phyloP scores from a whole-genome alignment of 352 stramenopile genomes.

The Globisporangium mamillatum region DNA sequence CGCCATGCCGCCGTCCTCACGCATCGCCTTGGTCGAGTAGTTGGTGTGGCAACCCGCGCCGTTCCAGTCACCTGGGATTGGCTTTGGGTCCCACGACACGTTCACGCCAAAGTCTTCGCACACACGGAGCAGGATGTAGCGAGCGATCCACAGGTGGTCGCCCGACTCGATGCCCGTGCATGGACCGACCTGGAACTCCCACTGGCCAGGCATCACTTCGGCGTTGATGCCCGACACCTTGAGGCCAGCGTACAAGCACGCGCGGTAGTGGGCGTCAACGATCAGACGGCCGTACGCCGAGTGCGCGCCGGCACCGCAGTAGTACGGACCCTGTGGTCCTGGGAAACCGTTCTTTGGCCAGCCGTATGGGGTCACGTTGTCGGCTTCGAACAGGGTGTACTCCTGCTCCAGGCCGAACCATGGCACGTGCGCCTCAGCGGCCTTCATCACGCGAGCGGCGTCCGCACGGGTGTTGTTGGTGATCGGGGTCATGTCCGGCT shows the following conservation, averaged over 20 bases:
- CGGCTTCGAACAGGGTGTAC: slow-evolving; percentile 93
- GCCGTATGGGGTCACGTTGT: slow-evolving; percentile 87
- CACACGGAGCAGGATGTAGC: slow-evolving; percentile 96
- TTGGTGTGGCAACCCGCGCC: slow-evolving; percentile 96
- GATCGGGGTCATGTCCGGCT: slow-evolving; percentile 91
- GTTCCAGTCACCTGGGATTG: slow-evolving; percentile 98
- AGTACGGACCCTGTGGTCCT: slow-evolving; percentile 90
- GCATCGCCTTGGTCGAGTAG: slow-evolving; percentile 96
- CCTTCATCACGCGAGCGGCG: slow-evolving; percentile 68
- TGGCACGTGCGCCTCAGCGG: slow-evolving; percentile 46
- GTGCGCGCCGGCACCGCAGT: slow-evolving; percentile 93
- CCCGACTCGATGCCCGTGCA: slow-evolving; percentile 95
- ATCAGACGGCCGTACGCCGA: slow-evolving; percentile 95
- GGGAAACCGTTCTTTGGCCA: slow-evolving; percentile 91
- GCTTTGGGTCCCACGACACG: slow-evolving; percentile 97
- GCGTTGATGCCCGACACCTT: slow-evolving; percentile 96
- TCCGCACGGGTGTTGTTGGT: slow-evolving; percentile 90
- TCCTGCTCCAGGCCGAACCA: slow-evolving; percentile 99
- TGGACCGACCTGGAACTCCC: slow-evolving; percentile 97
- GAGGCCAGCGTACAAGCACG: slow-evolving; percentile 94
- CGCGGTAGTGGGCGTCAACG: slow-evolving; percentile 94
- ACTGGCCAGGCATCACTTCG: slow-evolving; percentile 97
- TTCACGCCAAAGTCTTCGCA: slow-evolving; percentile 98
- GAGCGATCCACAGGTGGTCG: slow-evolving; percentile 96
- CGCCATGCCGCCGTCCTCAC: slow-evolving; percentile 91